Evolutionary conservation across 2,329 filamentous ascomycete genomes (phyloP).

Genomic region (Epichloe sibirici): DNA sequence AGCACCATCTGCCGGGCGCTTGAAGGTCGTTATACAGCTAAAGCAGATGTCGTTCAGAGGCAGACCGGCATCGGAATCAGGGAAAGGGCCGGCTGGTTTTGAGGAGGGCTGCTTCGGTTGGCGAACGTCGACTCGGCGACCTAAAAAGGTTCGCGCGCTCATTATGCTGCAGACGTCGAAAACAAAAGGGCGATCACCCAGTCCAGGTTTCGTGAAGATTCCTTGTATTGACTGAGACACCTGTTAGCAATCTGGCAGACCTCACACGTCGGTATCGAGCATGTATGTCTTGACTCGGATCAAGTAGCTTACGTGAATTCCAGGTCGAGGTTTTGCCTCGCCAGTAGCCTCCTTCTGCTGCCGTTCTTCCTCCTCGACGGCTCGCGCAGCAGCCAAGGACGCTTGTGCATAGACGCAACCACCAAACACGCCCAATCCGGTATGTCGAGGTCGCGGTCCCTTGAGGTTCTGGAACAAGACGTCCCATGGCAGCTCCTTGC

Average conservation of each 20-base stretch:
- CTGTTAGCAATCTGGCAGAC: not conserved
- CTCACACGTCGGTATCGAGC: not conserved
- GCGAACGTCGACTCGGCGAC: slow-evolving; percentile 34
- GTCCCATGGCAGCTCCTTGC: slow-evolving; percentile 19
- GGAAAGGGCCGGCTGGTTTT: slow-evolving; percentile 24
- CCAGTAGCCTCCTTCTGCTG: slow-evolving; percentile 3
- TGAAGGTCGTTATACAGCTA: slow-evolving; percentile 40
- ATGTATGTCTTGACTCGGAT: not conserved
- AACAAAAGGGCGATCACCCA: slow-evolving; percentile 38
- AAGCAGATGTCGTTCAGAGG: slow-evolving; percentile 34
- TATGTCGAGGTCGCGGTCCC: slow-evolving; percentile 8
- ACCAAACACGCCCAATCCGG: slow-evolving; percentile 19
- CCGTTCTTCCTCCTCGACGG: slow-evolving; percentile 20
- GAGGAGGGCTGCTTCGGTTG: slow-evolving; percentile 32
- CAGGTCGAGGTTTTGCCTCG: slow-evolving; percentile 12
- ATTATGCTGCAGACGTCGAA: slow-evolving; percentile 35
- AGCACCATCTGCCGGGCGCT: slow-evolving; percentile 25
- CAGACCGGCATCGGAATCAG: slow-evolving; percentile 24
- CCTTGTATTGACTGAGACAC: slow-evolving; percentile 38
- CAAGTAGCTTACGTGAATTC: slow-evolving; percentile 24
- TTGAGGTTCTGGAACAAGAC: slow-evolving; percentile 7
- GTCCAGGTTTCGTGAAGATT: slow-evolving; percentile 38
- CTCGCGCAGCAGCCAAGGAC: slow-evolving; percentile 22
- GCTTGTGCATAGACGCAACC: slow-evolving; percentile 27
- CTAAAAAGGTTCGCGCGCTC: slow-evolving; percentile 35